A percentile compares a stretch with the other conserved stretches of the same genome.
These are phyloP conservation scores for Gnomoniopsis smithogilvyi DNA, from an alignment of 2,329 filamentous ascomycete species.

Conservation along the genomic window DNA sequence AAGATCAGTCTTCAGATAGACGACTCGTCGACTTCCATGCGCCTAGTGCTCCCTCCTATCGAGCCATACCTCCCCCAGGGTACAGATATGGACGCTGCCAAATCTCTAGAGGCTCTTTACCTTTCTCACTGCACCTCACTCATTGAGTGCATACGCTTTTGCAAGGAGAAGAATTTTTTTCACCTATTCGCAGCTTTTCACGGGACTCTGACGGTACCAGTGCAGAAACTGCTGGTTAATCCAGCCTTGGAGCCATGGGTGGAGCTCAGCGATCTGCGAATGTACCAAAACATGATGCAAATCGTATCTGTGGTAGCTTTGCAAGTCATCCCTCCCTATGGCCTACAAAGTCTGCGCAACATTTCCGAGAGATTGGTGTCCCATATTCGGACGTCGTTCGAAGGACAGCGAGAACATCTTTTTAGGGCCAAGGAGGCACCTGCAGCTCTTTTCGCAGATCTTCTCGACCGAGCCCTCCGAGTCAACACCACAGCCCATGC, in stretches of 20 bases:
- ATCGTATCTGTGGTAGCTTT: conserved; percentile 86
- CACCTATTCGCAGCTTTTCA: conserved; percentile 93
- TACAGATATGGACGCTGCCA: conserved; percentile 83
- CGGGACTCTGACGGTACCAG: conserved; percentile 92
- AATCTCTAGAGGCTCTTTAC: conserved; percentile 83
- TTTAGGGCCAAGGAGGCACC: conserved; percentile 83
- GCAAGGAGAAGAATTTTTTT: conserved; percentile 95
- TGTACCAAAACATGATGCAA: conserved; percentile 96
- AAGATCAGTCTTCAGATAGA: conserved; percentile 61
- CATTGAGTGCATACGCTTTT: conserved; percentile 92
- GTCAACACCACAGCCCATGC: conserved; percentile 94
- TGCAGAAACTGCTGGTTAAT: conserved; percentile 86
- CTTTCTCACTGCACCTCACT: conserved; percentile 93
- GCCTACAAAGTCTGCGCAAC: conserved; percentile 81
- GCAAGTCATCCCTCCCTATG: conserved; percentile 84
- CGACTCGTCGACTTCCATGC: conserved; percentile 60
- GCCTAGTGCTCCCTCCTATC: conserved; percentile 81
- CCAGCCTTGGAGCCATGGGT: conserved; percentile 86
- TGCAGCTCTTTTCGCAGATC: conserved; percentile 80
- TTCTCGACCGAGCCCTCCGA: conserved; percentile 81
- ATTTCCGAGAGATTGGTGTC: conserved; percentile 78
- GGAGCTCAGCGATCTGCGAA: conserved; percentile 88
- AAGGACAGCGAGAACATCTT: conserved; percentile 80
- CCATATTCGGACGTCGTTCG: conserved; percentile 83
- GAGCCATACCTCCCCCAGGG: conserved; percentile 74